Conservation (phyloP, 176 grass and related monocot species). For the Alopecurus myosuroides region DNA sequence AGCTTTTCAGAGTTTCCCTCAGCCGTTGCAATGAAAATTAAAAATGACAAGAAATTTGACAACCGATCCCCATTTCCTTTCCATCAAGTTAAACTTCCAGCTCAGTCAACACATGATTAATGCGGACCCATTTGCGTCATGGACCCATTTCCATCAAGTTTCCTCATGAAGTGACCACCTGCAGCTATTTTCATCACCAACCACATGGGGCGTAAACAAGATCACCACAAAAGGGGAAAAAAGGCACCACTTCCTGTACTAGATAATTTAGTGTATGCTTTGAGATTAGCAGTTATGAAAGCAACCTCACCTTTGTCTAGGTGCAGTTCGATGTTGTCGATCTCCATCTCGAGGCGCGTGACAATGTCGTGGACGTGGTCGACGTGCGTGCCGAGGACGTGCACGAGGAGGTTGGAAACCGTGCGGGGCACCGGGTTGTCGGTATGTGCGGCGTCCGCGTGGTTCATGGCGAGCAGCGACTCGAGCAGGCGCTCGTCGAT, state of each 20-base stretch:
- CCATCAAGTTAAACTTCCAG: not conserved
- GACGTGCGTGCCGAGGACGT: slow-evolving; percentile 83
- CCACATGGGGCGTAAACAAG: slow-evolving; percentile 13
- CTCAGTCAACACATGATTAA: not conserved
- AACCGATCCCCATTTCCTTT: slow-evolving; percentile 13
- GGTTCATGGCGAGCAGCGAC: slow-evolving; percentile 90
- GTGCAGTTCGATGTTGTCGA: slow-evolving; percentile 78
- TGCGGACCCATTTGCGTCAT: not conserved
- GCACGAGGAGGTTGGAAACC: slow-evolving; percentile 80
- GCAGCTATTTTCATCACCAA: slow-evolving; percentile 23
- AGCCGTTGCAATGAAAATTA: not conserved
- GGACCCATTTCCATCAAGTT: too few species aligned
- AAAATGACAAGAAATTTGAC: not conserved
- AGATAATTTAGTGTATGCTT: not conserved
- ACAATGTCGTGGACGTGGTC: slow-evolving; percentile 98
- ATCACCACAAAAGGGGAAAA: not conserved
- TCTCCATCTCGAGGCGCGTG: slow-evolving; percentile 81
- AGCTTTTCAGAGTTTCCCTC: not conserved
- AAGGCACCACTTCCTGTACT: not conserved
- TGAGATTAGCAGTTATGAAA: slow-evolving; percentile 12
- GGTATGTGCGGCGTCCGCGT: slow-evolving; percentile 85
- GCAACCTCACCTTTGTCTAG: slow-evolving; percentile 72
- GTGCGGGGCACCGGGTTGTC: slow-evolving; percentile 81
- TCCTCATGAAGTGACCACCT: too few species aligned
- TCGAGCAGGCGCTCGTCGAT: slow-evolving; percentile 84